Conservation (phyloP, 164 flowering plant genomes). For the Magnolia officinalis region DNA sequence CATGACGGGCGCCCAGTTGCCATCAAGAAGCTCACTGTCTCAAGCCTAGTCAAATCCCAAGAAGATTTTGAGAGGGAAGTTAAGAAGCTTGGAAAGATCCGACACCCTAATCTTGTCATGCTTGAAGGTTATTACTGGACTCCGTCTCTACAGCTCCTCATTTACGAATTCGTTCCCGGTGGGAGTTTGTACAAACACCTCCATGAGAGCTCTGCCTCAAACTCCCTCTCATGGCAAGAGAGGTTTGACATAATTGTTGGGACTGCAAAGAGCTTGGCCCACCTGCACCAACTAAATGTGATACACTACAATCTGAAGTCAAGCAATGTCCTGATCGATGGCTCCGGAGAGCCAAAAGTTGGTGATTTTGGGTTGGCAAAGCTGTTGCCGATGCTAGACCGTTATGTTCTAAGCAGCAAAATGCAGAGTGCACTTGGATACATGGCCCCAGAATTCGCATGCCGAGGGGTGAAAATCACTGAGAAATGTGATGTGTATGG, state of each 20-base stretch:
- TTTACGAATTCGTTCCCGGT: constrained; percentile 62
- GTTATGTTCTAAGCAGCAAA: constrained; percentile 81
- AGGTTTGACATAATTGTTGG: constrained; percentile 78
- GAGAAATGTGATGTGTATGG: constrained; percentile 94
- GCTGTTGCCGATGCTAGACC: constrained; percentile 75
- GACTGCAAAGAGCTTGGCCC: constrained; percentile 69
- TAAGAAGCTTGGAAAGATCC: constrained; percentile 63
- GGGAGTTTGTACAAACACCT: constrained; percentile 77
- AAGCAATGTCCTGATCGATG: constrained; percentile 64
- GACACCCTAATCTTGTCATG: constrained; percentile 64
- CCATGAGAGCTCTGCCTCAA: constrained; percentile 45
- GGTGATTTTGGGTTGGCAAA: constrained; percentile 85
- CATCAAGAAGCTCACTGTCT: constrained; percentile 79
- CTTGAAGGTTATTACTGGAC: constrained; percentile 97
- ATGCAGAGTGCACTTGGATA: constrained; percentile 96
- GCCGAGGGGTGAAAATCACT: constrained; percentile 80
- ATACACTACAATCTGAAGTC: constrained; percentile 90
- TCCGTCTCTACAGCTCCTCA: constrained; percentile 76
- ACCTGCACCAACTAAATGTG: constrained; percentile 59
- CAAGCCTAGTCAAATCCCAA: constrained; percentile 77
- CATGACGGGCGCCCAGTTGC: constrained; percentile 78
- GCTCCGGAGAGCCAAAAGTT: constrained; percentile 64
- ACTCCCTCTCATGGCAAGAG: constrained; percentile 65
- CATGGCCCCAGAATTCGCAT: constrained; percentile 97
- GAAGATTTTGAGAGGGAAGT: constrained; percentile 88